These are phyloP conservation scores for Pseudogymnoascus sp. DNA, from an alignment of 2,329 filamentous ascomycete species.

Conservation along the genomic window DNA sequence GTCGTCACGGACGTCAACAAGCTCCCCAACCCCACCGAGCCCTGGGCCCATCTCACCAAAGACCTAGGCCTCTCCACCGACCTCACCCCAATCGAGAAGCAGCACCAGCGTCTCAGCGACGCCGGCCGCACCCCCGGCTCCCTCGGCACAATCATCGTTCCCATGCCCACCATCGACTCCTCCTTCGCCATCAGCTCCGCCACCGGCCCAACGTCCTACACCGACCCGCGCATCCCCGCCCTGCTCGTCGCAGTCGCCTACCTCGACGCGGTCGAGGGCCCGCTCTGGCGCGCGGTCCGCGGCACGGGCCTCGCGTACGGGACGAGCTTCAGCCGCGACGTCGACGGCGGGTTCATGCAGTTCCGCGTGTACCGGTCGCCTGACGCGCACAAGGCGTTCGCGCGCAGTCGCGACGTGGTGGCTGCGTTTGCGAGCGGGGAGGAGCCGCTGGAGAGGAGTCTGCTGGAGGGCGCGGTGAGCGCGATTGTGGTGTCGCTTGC, in stretches of 20 bases:
- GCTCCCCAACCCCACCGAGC: conserved; percentile 63
- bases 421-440: conserved; percentile 64
- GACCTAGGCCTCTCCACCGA: conserved; percentile 32
- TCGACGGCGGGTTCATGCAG: conserved; percentile 71
- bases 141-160: conserved; percentile 67
- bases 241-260: conserved; percentile 84
- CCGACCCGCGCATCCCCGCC: conserved; percentile 70
- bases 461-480: conserved; percentile 79
- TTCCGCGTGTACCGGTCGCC: conserved; percentile 88
- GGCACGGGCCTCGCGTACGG: conserved; percentile 92
- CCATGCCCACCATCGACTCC: conserved; percentile 87
- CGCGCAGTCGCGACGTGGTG: conserved; percentile 66
- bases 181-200: conserved; percentile 75
- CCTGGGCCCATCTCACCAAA: conserved; percentile 53
- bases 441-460: conserved; percentile 57
- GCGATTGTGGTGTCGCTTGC: conserved; percentile 80
- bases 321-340: conserved; percentile 65
- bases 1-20: conserved; percentile 74
- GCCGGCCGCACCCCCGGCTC: conserved; percentile 69
- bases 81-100: conserved; percentile 62
- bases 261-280: conserved; percentile 86
- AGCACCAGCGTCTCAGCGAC: conserved; percentile 61
- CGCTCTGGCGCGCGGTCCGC: conserved; percentile 86
- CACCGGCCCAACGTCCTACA: conserved; percentile 64
- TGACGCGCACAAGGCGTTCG: conserved; percentile 78